A percentile compares a stretch with the other conserved stretches of the same genome.
phyloP scores from a whole-genome alignment of 2,329 filamentous ascomycete species.

The Phaeosphaeriaceae sp. region DNA sequence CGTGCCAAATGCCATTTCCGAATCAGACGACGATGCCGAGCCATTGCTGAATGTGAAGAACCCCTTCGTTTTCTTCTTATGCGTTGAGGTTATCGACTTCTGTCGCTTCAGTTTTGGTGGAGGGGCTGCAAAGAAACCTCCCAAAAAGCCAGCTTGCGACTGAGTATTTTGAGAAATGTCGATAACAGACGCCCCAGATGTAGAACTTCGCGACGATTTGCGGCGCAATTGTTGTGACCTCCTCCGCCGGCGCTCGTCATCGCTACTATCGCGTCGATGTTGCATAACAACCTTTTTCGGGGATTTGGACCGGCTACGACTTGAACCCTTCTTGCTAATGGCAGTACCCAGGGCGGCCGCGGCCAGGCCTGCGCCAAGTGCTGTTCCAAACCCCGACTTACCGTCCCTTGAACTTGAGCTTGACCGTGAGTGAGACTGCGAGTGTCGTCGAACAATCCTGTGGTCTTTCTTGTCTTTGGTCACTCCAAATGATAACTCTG shows the following conservation, averaged over 20 bases:
- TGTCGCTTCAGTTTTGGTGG: slow-evolving; percentile 39
- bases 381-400: slow-evolving; percentile 46
- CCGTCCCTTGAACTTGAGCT: slow-evolving; percentile 45
- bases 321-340: slow-evolving; percentile 36
- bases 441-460: slow-evolving; percentile 39
- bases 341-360: slow-evolving; percentile 47
- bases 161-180: slow-evolving; percentile 68
- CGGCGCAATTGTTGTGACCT: slow-evolving; percentile 34
- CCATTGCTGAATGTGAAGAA: slow-evolving; percentile 59
- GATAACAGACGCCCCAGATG: slow-evolving; percentile 63
- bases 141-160: slow-evolving; percentile 51
- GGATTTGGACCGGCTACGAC: slow-evolving; percentile 45
- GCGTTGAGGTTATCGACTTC: slow-evolving; percentile 26
- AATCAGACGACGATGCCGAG: slow-evolving; percentile 54
- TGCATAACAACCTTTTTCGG: slow-evolving; percentile 39
- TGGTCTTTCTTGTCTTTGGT: slow-evolving; percentile 45
- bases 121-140: slow-evolving; percentile 66
- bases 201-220: slow-evolving; percentile 45
- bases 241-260: slow-evolving; percentile 34
- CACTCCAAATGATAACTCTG: slow-evolving; percentile 41
- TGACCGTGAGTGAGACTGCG: slow-evolving; percentile 51
- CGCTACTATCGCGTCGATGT: slow-evolving; percentile 38
- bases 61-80: slow-evolving; percentile 51
- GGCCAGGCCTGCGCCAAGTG: slow-evolving; percentile 48
- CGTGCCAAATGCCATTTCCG: slow-evolving; percentile 55